Evolutionary conservation across 768 basidiomycete species (phyloP).

Genomic region (Mycena filopes): DNA sequence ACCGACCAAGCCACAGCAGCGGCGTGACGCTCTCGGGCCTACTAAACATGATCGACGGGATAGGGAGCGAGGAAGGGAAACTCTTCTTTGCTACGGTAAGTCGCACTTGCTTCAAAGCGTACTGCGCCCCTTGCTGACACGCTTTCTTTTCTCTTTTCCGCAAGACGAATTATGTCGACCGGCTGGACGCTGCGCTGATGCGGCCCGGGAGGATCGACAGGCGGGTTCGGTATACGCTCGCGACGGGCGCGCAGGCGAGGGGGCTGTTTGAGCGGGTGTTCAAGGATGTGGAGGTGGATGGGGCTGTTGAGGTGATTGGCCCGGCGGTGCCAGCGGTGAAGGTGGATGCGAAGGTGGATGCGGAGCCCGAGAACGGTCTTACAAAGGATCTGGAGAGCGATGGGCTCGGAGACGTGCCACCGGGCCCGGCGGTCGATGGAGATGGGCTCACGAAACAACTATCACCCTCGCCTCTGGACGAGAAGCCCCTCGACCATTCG

Average conservation of each 20-base stretch:
- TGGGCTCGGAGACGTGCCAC: no score
- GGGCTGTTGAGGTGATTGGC: slow-evolving; percentile 4
- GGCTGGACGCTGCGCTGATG: slow-evolving; percentile 65
- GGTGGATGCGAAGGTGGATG: slow-evolving; percentile 1
- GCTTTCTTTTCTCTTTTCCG: background rate
- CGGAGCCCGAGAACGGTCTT: slow-evolving; percentile 3
- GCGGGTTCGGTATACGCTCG: slow-evolving; percentile 62
- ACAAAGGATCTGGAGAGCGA: no score
- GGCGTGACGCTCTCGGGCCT: slow-evolving; percentile 65
- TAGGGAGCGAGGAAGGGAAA: slow-evolving; percentile 70
- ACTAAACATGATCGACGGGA: slow-evolving; percentile 69
- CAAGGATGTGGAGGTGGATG: slow-evolving; percentile 29
- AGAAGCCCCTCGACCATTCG: no score
- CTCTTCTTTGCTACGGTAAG: slow-evolving; percentile 69
- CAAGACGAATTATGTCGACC: slow-evolving; percentile 67
- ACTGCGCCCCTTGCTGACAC: background rate
- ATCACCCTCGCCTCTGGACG: no score
- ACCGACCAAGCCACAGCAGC: slow-evolving; percentile 39
- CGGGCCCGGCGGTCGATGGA: background rate
- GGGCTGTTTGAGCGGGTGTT: slow-evolving; percentile 64
- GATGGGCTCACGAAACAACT: background rate
- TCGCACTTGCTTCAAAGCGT: slow-evolving; percentile 4
- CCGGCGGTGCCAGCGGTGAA: slow-evolving; percentile 1
- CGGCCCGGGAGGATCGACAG: slow-evolving; percentile 69
- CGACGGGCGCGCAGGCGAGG: slow-evolving; percentile 57